Percentiles rank a stretch among this genome's conserved stretches.
Evolutionary conservation across 2,329 filamentous ascomycete species (phyloP).

Genomic region (Paraphaeosphaeria sporulosa): DNA sequence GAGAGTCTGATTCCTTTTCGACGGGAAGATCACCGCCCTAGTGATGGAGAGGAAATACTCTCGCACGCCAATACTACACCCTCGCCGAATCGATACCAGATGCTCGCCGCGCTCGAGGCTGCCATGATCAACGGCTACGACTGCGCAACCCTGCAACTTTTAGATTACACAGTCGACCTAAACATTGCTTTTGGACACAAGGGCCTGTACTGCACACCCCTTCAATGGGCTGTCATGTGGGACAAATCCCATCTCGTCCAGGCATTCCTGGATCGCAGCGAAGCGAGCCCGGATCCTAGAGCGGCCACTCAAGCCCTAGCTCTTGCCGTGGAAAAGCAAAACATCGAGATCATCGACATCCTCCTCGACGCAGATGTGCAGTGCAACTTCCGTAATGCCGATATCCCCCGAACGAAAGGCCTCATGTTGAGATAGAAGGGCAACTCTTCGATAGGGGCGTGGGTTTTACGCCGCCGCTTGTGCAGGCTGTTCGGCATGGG

Average conservation of each 20-base stretch:
- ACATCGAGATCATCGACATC: background rate
- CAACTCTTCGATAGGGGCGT: background rate
- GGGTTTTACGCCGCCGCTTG: slow-evolving; percentile 4
- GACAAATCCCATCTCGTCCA: background rate
- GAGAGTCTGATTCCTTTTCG: background rate
- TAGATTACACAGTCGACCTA: background rate
- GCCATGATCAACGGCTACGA: slow-evolving; percentile 2
- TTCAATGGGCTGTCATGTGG: slow-evolving; percentile 1
- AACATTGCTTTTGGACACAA: background rate
- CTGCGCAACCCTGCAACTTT: background rate
- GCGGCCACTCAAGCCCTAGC: background rate
- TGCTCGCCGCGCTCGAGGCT: background rate
- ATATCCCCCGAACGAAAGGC: background rate
- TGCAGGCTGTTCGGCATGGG: background rate
- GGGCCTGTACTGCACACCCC: background rate
- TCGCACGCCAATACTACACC: background rate
- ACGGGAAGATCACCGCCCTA: no score
- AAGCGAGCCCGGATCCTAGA: background rate
- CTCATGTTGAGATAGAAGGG: background rate
- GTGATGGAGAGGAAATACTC: no score
- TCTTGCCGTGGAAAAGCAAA: background rate
- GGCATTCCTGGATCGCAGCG: background rate
- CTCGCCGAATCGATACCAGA: background rate
- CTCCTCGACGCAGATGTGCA: background rate
- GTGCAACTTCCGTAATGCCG: background rate